Conservation (phyloP, 2,329 filamentous ascomycete genomes). For the Colletotrichum sp. region DNA sequence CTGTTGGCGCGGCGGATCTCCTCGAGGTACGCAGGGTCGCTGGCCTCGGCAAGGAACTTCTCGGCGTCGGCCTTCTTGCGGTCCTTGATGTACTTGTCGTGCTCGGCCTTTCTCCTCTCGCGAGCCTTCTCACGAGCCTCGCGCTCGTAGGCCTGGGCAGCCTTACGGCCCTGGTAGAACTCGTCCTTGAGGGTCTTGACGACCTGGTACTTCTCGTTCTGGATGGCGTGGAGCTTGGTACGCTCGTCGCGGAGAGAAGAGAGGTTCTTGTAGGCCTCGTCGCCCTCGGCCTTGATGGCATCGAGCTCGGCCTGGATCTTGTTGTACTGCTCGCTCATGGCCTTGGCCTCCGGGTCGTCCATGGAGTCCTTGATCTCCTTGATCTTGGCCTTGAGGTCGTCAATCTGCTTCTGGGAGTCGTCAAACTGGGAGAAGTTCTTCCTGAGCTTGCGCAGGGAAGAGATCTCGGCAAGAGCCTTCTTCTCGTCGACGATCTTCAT, state of each 20-base stretch:
- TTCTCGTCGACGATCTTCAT: conserved; percentile 98
- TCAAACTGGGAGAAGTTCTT: conserved; percentile 91
- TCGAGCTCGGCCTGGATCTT: conserved; percentile 89
- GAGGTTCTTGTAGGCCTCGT: conserved; percentile 87
- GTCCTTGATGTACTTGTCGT: conserved; percentile 73
- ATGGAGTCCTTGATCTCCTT: conserved; percentile 86
- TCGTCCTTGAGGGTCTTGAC: conserved; percentile 90
- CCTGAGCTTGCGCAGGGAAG: conserved; percentile 82
- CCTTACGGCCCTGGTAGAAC: conserved; percentile 82
- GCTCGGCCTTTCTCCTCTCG: conserved; percentile 83
- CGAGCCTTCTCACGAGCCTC: conserved; percentile 78
- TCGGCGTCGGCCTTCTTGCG: conserved; percentile 79
- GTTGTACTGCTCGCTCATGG: conserved; percentile 84
- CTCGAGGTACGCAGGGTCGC: conserved; percentile 86
- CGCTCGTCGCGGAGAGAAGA: conserved; percentile 86
- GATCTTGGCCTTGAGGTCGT: conserved; percentile 85
- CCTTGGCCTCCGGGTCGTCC: conserved; percentile 90
- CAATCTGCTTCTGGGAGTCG: conserved; percentile 85
- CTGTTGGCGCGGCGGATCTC: conserved; percentile 90
- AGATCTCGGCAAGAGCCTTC: conserved; percentile 87
- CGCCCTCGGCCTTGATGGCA: conserved; percentile 88
- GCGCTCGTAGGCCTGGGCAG: conserved; percentile 82
- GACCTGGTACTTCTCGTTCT: conserved; percentile 83
- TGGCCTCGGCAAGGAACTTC: conserved; percentile 80
- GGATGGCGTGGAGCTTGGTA: conserved; percentile 80